phyloP scores from a whole-genome alignment of 192 early-diverging fungal genomes.

The Podila horticola region DNA sequence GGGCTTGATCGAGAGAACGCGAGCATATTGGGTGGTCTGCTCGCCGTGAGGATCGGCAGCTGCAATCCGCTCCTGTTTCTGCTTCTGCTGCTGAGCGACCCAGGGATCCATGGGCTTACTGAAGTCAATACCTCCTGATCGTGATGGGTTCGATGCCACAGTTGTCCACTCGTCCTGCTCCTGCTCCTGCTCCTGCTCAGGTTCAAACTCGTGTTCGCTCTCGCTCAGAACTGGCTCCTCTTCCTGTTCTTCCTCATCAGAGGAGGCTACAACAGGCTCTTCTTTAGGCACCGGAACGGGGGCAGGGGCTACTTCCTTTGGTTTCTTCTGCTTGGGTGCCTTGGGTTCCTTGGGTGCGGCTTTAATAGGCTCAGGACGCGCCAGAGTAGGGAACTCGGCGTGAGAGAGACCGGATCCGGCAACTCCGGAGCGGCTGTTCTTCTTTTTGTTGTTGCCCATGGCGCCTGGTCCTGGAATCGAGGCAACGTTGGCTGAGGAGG shows the following conservation, averaged over 20 bases:
- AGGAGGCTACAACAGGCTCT: neutral
- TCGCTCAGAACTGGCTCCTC: conserved; percentile 6
- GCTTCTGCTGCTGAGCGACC: conserved; percentile 44
- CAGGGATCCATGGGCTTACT: conserved; percentile 52
- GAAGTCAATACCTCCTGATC: conserved; percentile 48
- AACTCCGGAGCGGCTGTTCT: conserved; percentile 27
- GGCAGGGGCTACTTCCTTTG: conserved; percentile 4
- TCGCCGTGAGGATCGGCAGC: conserved; percentile 47
- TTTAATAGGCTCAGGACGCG: conserved; percentile 19
- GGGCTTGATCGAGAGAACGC: conserved; percentile 49
- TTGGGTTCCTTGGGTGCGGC: conserved; percentile 36
- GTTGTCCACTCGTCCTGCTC: conserved; percentile 46
- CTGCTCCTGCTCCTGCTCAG: conserved; percentile 5
- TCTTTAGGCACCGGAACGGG: neutral
- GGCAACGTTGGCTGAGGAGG: conserved; percentile 28
- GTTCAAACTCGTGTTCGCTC: conserved; percentile 13
- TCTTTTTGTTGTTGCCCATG: conserved; percentile 42
- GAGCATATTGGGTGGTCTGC: conserved; percentile 30
- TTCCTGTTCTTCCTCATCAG: conserved; percentile 8
- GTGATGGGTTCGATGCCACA: conserved; percentile 12
- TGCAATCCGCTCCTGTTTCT: conserved; percentile 22
- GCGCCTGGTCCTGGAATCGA: conserved; percentile 49
- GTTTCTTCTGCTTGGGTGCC: conserved; percentile 21
- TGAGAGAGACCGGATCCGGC: conserved; percentile 39
- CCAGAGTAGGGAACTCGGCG: conserved; percentile 40